Evolutionary conservation across 441 rosid species (phyloP), one percentile per base, ranked within the genome.

Genomic region (Sinapis alba): DNA sequence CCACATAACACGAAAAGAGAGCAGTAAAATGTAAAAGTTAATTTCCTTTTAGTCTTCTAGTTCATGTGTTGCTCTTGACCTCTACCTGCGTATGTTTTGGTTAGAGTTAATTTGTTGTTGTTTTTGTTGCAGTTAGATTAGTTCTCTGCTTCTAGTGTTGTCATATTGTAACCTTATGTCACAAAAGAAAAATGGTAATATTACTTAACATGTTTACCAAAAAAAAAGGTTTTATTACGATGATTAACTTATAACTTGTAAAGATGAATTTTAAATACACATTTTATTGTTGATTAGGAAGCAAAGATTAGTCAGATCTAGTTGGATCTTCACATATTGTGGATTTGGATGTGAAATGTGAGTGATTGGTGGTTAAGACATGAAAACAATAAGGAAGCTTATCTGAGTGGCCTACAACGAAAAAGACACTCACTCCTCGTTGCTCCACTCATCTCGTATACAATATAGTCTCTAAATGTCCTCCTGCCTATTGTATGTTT

Each of bases 321-420:
- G 8, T 26, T 19, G 19, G n/a, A 65, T 23, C 57, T 50, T 61
- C 10, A 61, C n/a, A 32, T 24, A 54, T 7, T 13, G 19, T 38
- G 36, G 67, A 56, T 76, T 57, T 71, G 63, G 5, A 18, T 50
- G 62, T 58, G 68, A 59, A 67, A 51, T 63, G 43, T 36, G 72
- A 71, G 80, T 71, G 76, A 77, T 18, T 77, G 73, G 80, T 76
- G 54, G 80, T 21, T 70, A 30, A 36, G 62, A 72, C 64, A 77
- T 71, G 1, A 51, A 72, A 65, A 59, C 63, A 71, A n/a, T 2
- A 58, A 71, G 63, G 73, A 60, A 60, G 80, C 77, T 77, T 71
- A 72, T 77, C 77, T 65, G 0, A 65, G 72, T 77, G 68, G 72
- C 34, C 62, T 64, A 58, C 51, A 18, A 58, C 6, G 72, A 71